Conservation (phyloP, 352 stramenopile genomes). For the Pythium rhizo-oryzae region DNA sequence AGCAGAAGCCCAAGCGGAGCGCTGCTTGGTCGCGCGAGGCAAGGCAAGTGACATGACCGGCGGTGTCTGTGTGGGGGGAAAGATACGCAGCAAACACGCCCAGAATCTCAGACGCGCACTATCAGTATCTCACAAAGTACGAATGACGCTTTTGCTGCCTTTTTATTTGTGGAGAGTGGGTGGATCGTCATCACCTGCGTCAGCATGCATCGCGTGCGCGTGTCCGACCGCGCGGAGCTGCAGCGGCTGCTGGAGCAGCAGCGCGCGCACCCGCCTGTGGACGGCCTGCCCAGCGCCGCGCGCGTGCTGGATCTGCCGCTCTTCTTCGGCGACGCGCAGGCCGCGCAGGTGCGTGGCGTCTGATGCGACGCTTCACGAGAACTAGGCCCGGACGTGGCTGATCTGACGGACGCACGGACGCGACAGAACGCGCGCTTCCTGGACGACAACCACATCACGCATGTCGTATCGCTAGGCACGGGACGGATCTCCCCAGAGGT, state of each 20-base stretch:
- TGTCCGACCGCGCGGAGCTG: conserved; percentile 26
- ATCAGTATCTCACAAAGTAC: conserved; percentile 5
- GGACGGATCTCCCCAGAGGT: conserved; percentile 54
- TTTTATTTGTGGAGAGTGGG: background rate
- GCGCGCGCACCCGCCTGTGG: conserved; percentile 48
- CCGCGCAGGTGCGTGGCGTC: conserved; percentile 39
- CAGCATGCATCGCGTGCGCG: conserved; percentile 11
- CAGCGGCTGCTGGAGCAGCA: conserved; percentile 43
- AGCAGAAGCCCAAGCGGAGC: background rate
- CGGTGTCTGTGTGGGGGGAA: conserved; percentile 10
- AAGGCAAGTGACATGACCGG: conserved; percentile 1
- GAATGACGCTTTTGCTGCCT: background rate
- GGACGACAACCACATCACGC: conserved; percentile 40
- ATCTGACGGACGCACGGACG: too few relatives aligned
- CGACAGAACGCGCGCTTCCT: conserved; percentile 49
- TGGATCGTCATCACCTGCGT: background rate
- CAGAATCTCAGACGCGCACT: background rate
- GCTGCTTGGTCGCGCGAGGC: conserved; percentile 1
- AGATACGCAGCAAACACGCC: conserved; percentile 11
- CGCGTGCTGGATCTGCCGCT: conserved; percentile 46
- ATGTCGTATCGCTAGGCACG: conserved; percentile 65
- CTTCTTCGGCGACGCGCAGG: conserved; percentile 60
- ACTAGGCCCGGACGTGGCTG: background rate
- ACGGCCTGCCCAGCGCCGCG: conserved; percentile 46
- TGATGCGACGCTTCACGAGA: too few relatives aligned